Conservation (phyloP, 805 yeast species). For the Pichia rugopelliculosa region DNA sequence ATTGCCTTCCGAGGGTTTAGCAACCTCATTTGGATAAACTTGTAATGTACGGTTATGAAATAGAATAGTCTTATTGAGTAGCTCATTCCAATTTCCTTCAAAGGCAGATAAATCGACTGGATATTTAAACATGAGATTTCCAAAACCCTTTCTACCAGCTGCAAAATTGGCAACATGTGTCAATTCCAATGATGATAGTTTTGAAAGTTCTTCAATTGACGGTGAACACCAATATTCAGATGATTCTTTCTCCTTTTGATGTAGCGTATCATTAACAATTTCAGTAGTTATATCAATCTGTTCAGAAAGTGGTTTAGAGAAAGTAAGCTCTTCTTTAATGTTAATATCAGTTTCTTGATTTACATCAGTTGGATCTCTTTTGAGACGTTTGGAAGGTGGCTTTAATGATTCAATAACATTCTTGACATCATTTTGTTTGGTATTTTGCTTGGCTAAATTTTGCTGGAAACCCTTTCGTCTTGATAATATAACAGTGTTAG, state of each 20-base stretch:
- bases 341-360: not conserved
- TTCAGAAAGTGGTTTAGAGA: conserved; percentile 4
- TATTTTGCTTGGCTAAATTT: not conserved
- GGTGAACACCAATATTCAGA: conserved; percentile 71
- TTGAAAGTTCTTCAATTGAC: conserved; percentile 40
- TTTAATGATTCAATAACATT: not conserved
- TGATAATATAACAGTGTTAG: conserved; percentile 23
- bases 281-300: not conserved
- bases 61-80: conserved; percentile 37
- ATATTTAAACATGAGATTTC: conserved; percentile 55
- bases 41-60: conserved; percentile 47
- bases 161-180: conserved; percentile 54
- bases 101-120: conserved; percentile 65
- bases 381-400: conserved; percentile 3
- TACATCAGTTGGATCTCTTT: not conserved
- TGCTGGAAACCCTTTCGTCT: conserved; percentile 1
- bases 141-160: conserved; percentile 60
- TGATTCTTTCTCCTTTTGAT: not conserved
- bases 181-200: conserved; percentile 40
- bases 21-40: conserved; percentile 50
- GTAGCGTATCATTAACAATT: not conserved
- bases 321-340: not conserved
- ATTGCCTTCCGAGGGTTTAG: conserved; percentile 54
- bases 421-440: not conserved
- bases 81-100: conserved; percentile 31